Evolutionary conservation across 805 yeast species (phyloP), one percentile per base, ranked within the genome.

Genomic region (Lipomyces orientalis): DNA sequence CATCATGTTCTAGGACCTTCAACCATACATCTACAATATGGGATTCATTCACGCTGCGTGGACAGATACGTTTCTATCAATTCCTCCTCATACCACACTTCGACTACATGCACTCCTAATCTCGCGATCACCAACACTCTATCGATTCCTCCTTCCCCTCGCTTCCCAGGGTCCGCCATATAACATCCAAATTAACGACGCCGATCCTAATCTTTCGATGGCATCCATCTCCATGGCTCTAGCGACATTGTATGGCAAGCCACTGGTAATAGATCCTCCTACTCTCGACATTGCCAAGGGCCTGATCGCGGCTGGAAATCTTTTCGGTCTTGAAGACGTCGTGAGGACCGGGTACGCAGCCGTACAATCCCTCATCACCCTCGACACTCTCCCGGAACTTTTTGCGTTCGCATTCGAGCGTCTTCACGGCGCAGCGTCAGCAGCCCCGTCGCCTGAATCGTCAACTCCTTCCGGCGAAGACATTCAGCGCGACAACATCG

Each of bases 11-110:
- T 35, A 52, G 63, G 65, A 66, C 10, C 34, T 66, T 25, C 43
- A 29, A 34, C n/a, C 75, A 1, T 75, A 75, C 64, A 71, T 76
- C n/a, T 76, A 76, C 60, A 71, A 72, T 35, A 75, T 73, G 10
- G 79, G 79, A 6, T 76, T 76, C 61, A 57, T 75, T 29, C 77
- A 76, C 65, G 78, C 75, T 10, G 79, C 78, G 9, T 77, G 79
- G 79, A 76, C 79, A 10, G 79, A 77, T 59, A 76, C 79, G 9
- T 71, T 75, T 37, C 70, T 77, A 54, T 64, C 56, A 29, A 67
- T 77, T 35, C 58, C 74, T 7, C 75, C 72, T 29, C 71, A 73
- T 57, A 75, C 77, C 2, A 72, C 71, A 9, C 64, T 77, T 37
- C 67, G 78, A 8, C 71, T 77, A 14, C 80, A 78, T 64, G 76